Conservation (phyloP, 176 grass and related monocot species). For the Cocos nucifera region DNA sequence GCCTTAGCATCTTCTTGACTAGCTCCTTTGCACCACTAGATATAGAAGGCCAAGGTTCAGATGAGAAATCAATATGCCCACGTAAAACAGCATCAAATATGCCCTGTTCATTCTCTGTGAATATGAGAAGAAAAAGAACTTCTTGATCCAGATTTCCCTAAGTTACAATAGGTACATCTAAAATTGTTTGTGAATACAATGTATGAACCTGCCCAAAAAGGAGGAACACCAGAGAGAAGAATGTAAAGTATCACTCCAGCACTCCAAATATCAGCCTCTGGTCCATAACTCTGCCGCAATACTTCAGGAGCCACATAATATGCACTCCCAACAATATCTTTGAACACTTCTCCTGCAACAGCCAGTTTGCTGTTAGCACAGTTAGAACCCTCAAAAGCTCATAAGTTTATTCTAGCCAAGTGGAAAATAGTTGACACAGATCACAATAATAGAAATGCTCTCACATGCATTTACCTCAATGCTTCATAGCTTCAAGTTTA, state of each 20-base stretch:
- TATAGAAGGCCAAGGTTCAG: slow-evolving; percentile 90
- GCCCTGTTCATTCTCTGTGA: slow-evolving; percentile 87
- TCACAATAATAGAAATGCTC: too few species aligned
- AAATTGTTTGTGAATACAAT: neutral
- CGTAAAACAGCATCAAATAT: slow-evolving; percentile 79
- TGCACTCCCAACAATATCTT: slow-evolving; percentile 95
- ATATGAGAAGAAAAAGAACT: slow-evolving; percentile 11
- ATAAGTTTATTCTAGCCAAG: neutral
- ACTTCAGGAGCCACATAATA: slow-evolving; percentile 99
- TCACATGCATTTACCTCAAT: too few species aligned
- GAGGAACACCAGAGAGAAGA: slow-evolving; percentile 93
- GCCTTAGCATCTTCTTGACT: slow-evolving; percentile 83
- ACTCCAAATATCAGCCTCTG: slow-evolving; percentile 95
- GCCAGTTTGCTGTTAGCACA: neutral
- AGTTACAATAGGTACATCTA: neutral
- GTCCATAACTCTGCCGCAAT: slow-evolving; percentile 66
- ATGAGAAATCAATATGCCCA: slow-evolving; percentile 77
- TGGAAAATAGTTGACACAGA: too few species aligned
- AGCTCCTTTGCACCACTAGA: slow-evolving; percentile 81
- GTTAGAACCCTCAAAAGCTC: neutral
- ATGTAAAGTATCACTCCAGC: slow-evolving; percentile 98
- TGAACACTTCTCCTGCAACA: slow-evolving; percentile 64
- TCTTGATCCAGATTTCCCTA: neutral
- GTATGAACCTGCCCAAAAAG: slow-evolving; percentile 84
- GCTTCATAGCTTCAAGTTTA: too few species aligned